Evolutionary conservation across 1,139 yeast genomes (phyloP).

Genomic region (Blastobotrys elegans): DNA sequence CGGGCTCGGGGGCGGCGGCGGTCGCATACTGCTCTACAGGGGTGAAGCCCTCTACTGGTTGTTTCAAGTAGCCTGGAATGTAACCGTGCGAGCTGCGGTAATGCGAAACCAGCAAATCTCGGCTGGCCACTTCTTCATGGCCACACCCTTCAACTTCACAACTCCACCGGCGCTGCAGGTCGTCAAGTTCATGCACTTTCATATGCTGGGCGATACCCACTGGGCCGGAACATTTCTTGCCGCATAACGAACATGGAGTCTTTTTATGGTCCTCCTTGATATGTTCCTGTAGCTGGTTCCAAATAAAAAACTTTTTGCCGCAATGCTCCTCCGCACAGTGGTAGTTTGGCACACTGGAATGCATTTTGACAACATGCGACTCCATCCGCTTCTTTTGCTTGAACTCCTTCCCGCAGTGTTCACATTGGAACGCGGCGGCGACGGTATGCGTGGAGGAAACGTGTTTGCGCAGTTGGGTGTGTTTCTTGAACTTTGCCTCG

Average conservation of each 20-base stretch:
- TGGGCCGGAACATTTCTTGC: slow-evolving; percentile 69
- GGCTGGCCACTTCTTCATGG: slow-evolving; percentile 6
- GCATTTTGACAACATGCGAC: slow-evolving; percentile 32
- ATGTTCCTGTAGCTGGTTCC: slow-evolving; percentile 76
- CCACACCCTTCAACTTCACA: slow-evolving; percentile 20
- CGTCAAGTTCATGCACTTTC: slow-evolving; percentile 22
- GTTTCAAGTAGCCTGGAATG: slow-evolving; percentile 24
- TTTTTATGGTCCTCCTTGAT: slow-evolving; percentile 64
- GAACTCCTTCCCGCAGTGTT: slow-evolving; percentile 33
- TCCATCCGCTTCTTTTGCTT: slow-evolving; percentile 32
- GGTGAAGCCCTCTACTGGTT: slow-evolving; percentile 4
- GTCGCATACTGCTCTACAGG: slow-evolving; percentile 1
- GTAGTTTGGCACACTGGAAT: slow-evolving; percentile 28
- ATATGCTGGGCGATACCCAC: slow-evolving; percentile 68
- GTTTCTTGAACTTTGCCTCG: slow-evolving; percentile 63
- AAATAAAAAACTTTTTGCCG: slow-evolving; percentile 57
- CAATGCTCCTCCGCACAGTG: slow-evolving; percentile 61
- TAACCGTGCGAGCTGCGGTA: slow-evolving; percentile 38
- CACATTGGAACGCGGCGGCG: slow-evolving; percentile 30
- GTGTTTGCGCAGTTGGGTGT: slow-evolving; percentile 75
- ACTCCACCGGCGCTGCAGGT: slow-evolving; percentile 18
- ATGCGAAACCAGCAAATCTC: slow-evolving; percentile 42
- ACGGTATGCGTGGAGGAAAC: slow-evolving; percentile 51
- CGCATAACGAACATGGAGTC: slow-evolving; percentile 60
- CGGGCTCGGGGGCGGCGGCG: background rate